These are phyloP conservation scores for Tetragonia tetragonoides DNA, from an alignment of 148 eudicot species.

Conservation along the genomic window DNA sequence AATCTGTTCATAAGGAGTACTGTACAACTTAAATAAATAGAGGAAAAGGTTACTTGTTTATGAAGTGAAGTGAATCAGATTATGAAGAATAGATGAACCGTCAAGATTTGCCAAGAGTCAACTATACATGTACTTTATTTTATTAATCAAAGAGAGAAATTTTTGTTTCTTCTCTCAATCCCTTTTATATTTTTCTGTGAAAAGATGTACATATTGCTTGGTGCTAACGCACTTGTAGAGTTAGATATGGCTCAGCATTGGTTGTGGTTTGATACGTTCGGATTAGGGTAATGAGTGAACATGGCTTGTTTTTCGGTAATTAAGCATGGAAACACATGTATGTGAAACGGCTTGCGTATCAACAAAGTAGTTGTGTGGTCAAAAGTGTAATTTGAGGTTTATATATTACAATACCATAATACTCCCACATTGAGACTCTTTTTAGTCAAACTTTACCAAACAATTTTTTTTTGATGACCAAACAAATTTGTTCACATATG, in stretches of 20 bases:
- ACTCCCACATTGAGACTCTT: background rate
- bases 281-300: constrained; percentile 2
- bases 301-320: background rate
- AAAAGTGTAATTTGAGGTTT: background rate
- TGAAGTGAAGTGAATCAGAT: too few species aligned
- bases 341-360: background rate
- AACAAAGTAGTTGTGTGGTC: constrained; percentile 9
- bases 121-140: background rate
- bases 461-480: background rate
- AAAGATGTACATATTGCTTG: background rate
- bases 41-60: too few species aligned
- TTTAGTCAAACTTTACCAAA: background rate
- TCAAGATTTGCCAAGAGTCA: background rate
- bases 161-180: too few species aligned
- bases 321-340: constrained; percentile 16
- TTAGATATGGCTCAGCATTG: background rate
- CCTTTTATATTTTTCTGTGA: background rate
- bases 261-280: constrained; percentile 9
- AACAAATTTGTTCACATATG: background rate
- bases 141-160: too few species aligned
- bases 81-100: too few species aligned
- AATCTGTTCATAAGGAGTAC: too few species aligned
- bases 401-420: background rate
- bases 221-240: background rate
- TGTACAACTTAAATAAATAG: too few species aligned